Conservation (phyloP, 257 asterid species). For the Penstemon newberryi region DNA sequence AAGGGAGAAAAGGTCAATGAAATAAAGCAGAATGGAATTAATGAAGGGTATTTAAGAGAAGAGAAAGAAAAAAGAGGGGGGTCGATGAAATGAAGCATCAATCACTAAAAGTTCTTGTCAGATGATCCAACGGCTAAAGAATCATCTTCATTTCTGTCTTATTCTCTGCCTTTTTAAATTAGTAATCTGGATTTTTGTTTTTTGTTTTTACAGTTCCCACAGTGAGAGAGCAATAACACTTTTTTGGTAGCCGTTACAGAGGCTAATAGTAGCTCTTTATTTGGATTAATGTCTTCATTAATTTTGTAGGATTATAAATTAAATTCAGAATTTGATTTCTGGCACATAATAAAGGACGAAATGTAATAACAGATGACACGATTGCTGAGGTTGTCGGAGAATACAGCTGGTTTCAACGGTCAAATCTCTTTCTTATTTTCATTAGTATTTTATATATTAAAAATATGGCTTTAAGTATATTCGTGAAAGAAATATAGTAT, state of each 20-base stretch:
- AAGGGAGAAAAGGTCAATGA: slow-evolving; percentile 9
- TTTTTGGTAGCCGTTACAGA: slow-evolving; percentile 68
- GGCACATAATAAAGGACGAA: slow-evolving; percentile 9
- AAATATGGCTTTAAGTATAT: no score
- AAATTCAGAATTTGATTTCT: neutral
- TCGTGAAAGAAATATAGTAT: no score
- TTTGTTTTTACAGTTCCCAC: slow-evolving; percentile 21
- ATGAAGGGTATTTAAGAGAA: slow-evolving; percentile 41
- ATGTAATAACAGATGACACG: slow-evolving; percentile 39
- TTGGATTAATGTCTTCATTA: slow-evolving; percentile 29
- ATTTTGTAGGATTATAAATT: neutral
- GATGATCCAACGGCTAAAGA: slow-evolving; percentile 63
- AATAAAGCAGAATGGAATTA: slow-evolving; percentile 18
- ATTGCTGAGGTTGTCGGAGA: slow-evolving; percentile 44
- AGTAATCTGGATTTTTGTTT: neutral
- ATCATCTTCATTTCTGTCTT: slow-evolving; percentile 39
- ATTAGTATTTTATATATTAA: no score
- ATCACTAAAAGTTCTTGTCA: slow-evolving; percentile 47
- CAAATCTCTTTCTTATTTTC: slow-evolving; percentile 23
- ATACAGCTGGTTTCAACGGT: slow-evolving; percentile 73
- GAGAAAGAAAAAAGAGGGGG: slow-evolving; percentile 28
- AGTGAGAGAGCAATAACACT: slow-evolving; percentile 14
- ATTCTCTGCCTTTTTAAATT: slow-evolving; percentile 17
- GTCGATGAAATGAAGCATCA: slow-evolving; percentile 25
- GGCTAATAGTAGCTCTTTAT: slow-evolving; percentile 25